Evolutionary conservation across 2,329 filamentous ascomycete genomes (phyloP), one percentile per base, ranked within the genome.

Genomic region (Cordyceps cicadae): DNA sequence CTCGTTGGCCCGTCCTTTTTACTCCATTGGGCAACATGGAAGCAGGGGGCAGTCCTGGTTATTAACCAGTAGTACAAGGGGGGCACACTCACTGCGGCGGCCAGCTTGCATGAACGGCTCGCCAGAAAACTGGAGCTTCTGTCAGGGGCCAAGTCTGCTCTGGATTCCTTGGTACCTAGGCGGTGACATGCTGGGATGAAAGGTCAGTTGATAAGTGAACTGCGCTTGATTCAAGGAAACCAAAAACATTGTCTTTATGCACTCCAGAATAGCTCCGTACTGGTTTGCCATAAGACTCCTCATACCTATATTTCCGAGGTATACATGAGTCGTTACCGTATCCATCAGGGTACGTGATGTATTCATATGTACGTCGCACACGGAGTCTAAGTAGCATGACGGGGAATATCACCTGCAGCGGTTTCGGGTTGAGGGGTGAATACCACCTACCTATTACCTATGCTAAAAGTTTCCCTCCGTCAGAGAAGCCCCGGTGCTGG

Each of bases 401-500:
- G 34, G 56, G n/a, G 56, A 52, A 52, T 45, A 21, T 54, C 39
- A 39, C 57, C 45, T 54, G 57, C 57, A 39, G 48, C 39, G 48
- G 57, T 60, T 60, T 60, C 57, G 50, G 17, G 41, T 53, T 39
- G 15, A 21, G 49, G 56, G 56, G 56, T 49, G 48, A 19, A 15
- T 21, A 46, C n/a, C 11, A 17, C n/a, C n/a, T 17, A n/a, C 3
- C 11, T 5, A 43, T 41, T 15, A 15, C 3, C 2, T 24, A 24
- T 41, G 12, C 37, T 8, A 17, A 17, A 37, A 2, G 9, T 12
- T 37, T 43, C 39, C 6, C 15, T 43, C 39, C n/a, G 39, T 15
- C 39, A 7, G 34, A 12, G 11, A 37, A 37, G 39, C 14, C 2
- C 15, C 15, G 15, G 12, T n/a, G 15, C 39, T 12, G 17, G 15